Conservation (phyloP, 768 basidiomycete species). For the Suillus spraguei region DNA sequence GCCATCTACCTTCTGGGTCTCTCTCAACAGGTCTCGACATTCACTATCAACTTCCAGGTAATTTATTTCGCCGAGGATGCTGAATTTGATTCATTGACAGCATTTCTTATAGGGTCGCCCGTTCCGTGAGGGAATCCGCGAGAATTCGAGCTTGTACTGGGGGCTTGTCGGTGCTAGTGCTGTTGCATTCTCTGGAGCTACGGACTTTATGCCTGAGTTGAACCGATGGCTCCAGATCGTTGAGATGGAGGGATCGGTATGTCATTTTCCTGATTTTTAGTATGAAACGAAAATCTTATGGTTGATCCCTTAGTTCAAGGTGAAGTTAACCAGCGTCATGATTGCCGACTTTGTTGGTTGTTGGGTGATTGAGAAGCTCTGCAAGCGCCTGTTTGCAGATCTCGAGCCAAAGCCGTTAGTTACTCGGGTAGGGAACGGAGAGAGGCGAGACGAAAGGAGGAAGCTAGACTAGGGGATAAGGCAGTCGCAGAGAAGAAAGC, state of each 20-base stretch:
- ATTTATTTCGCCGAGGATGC: background rate
- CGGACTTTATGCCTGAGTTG: constrained; percentile 92
- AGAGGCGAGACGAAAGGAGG: constrained; percentile 56
- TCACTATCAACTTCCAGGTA: constrained; percentile 97
- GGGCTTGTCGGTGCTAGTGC: constrained; percentile 87
- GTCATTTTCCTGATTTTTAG: constrained; percentile 34
- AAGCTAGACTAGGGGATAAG: constrained; percentile 33
- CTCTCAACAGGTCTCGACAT: constrained; percentile 98
- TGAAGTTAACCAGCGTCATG: constrained; percentile 80
- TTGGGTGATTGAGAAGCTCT: constrained; percentile 77
- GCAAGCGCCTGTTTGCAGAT: constrained; percentile 88
- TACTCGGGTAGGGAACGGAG: constrained; percentile 82
- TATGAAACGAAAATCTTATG: background rate
- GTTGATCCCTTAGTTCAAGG: constrained; percentile 68
- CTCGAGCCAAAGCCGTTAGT: constrained; percentile 85
- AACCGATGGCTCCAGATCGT: constrained; percentile 98
- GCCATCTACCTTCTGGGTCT: constrained; percentile 95
- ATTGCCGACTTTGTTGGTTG: constrained; percentile 86
- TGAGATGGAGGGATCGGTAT: constrained; percentile 76
- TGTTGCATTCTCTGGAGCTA: constrained; percentile 92
- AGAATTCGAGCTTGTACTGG: constrained; percentile 92
- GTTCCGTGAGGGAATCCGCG: constrained; percentile 96
- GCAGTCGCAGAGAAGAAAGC: constrained; percentile 38
- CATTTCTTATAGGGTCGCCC: constrained; percentile 71
- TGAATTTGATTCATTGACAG: background rate